Evolutionary conservation across 2,329 filamentous ascomycete species (phyloP), one percentile per base, ranked within the genome.

Genomic region (Trichoderma simmonsii): DNA sequence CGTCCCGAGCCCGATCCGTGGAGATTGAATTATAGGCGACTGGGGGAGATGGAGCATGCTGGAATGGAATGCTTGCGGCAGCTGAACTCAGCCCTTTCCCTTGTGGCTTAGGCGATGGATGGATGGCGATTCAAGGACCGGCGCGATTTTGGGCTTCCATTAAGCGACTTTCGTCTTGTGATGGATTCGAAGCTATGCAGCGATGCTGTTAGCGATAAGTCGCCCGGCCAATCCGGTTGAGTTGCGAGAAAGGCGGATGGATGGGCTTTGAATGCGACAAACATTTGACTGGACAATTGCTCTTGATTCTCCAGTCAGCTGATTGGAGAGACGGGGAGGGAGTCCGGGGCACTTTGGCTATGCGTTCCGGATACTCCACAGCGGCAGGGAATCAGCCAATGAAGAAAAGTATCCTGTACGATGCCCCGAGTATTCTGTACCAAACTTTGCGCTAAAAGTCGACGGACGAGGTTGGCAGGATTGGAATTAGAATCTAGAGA

Each of bases 221-320:
- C 34, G 32, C 24, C 48, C 63, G 63, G 43, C 15, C 63, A 66
- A 66, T 36, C 48, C 63, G 63, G 30, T 8, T 12, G 12, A 56
- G 63, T 15, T 36, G n/a, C 7, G 24, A 54, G 43, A 48, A 18
- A 18, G 21, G 26, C 24, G 12, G 26, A 30, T 48, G 36, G 36
- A 43, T 43, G 39, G 39, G 39, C 9, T 51, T 65, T 36, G 14
- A 34, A 34, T 54, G n/a, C 30, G 28, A 54, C 28, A 21, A 48
- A 32, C 62, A 34, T 34, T 65, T 65, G 62, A 59, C 32, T 59
- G 34, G 65, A 43, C 54, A 68, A 65, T 65, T 51, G 28, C 34
- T 54, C n/a, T 54, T 54, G 39, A 11, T 34, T 18, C 34, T 67
- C 15, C 32, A 68, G 65, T 68, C 64, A 67, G 64, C 64, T 67